Evolutionary conservation across 768 basidiomycete genomes (phyloP).

Genomic region (Pisolithus albus): DNA sequence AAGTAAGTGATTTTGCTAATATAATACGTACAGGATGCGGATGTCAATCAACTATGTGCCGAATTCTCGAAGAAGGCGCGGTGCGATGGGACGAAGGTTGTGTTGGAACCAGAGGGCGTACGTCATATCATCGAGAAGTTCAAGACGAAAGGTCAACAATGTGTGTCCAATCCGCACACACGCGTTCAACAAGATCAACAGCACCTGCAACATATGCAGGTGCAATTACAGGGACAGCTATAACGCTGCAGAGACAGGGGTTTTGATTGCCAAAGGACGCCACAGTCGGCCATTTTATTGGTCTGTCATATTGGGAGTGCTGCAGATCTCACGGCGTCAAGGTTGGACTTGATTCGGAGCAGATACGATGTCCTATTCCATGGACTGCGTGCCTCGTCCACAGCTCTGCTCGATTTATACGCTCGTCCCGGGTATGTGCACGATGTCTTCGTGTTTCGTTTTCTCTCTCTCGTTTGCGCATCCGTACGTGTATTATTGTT

Average conservation of each 20-base stretch:
- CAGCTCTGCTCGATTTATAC: no score
- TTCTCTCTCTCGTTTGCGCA: not conserved
- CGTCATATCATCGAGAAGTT: conserved; percentile 39
- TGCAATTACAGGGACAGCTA: not conserved
- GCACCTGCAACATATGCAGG: not conserved
- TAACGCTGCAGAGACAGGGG: not conserved
- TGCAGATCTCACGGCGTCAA: no score
- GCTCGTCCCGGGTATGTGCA: not conserved
- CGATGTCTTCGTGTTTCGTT: no score
- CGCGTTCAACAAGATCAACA: conserved; percentile 5
- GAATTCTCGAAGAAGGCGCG: conserved; percentile 78
- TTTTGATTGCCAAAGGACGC: not conserved
- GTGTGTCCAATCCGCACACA: conserved; percentile 3
- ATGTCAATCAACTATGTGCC: conserved; percentile 70
- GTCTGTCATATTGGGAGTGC: not conserved
- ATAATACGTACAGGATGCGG: conserved; percentile 47
- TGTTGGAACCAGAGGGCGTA: conserved; percentile 50
- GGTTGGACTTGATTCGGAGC: no score
- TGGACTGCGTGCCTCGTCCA: no score
- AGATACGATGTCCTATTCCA: no score
- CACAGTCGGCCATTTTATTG: not conserved
- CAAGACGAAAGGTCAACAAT: conserved; percentile 19
- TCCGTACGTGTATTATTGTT: not conserved
- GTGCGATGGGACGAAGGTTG: conserved; percentile 81
- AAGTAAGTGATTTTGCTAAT: not conserved